A percentile compares a stretch with the other conserved stretches of the same genome.
Conservation (phyloP, 495 filamentous ascomycete species). For the Neurospora sp. region DNA sequence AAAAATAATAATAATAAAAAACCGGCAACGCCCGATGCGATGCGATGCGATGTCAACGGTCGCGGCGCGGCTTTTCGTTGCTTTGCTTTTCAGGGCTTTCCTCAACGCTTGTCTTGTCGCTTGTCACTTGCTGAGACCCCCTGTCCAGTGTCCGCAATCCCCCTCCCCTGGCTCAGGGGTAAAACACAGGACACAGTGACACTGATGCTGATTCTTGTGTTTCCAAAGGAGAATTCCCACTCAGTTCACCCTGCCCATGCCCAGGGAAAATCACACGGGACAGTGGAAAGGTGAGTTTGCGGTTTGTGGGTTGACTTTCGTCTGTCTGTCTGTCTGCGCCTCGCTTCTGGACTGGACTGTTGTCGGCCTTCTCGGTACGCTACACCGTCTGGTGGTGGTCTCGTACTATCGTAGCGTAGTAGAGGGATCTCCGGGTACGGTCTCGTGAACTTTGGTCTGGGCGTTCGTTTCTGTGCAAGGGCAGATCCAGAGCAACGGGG, state of each 20-base stretch:
- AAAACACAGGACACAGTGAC: not conserved
- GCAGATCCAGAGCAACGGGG: not conserved
- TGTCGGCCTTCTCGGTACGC: not conserved
- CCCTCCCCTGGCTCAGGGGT: not conserved
- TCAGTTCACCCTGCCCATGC: not conserved
- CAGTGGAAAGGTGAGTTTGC: not conserved
- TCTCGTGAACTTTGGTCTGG: not conserved
- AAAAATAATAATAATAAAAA: not conserved
- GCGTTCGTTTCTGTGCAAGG: not conserved
- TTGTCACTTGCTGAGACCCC: not conserved
- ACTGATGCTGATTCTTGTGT: not conserved
- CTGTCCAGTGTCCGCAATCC: not conserved
- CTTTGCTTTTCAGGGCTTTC: not conserved
- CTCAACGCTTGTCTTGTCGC: not conserved
- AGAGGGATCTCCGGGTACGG: not conserved
- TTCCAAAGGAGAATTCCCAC: not conserved
- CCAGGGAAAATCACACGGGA: not conserved
- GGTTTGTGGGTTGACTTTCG: not conserved
- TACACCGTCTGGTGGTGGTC: not conserved
- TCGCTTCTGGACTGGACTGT: not conserved
- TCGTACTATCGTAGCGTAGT: not conserved
- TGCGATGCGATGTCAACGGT: not conserved
- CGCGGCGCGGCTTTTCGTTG: not conserved
- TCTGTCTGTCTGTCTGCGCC: not conserved
- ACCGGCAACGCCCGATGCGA: not conserved